Base-by-base conservation (phyloP, 2,329 filamentous ascomycete species). In the Aspergillus ustus region DNA sequence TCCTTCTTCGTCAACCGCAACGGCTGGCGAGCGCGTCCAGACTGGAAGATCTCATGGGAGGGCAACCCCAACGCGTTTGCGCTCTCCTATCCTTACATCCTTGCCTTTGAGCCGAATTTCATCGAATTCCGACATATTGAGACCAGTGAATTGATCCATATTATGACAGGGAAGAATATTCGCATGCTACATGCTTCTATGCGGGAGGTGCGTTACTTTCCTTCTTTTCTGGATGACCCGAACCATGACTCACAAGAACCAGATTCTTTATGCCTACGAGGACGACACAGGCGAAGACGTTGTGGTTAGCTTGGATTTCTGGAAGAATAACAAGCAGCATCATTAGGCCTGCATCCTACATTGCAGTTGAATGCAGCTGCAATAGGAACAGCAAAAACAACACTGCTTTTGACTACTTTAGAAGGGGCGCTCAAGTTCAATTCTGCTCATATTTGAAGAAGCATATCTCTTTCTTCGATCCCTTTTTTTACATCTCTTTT, bases 1-100 rank as follows among this genome's bases (percentile, higher is more conserved):
- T 97, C 92, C 13, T 99, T 99, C 86, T 99, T 98, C 73, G 95
- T 99, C 74, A 98, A 99, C 79, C 88, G 95, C 71, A 98, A 99
- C 76, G 95, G 95, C 43, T 99, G 95, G 95, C 89, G 95, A 65
- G 94, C 94, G 57, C 86, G 93, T 71, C 93, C 93, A 5, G 95
- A 99, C 77, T 99, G 95, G 95, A 89, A 91, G 71, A 97, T 99
- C 73, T 91, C 94, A 66, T 99, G 95, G 95, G 95, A 99, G 81
- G 95, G 95, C 60, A 91, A 88, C 49, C 95, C 95, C 45, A 90
- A 92, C 71, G 90, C 89, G 61, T 99, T 99, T 77, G 95, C 95
- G 1, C 88, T 98, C 58, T 97, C 93, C 68, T 96, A 96, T 72
- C 95, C 95, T 52, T 99, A 96, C 85, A 97, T 99, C 66, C 82